phyloP scores from a whole-genome alignment of 805 yeast species.

The Zygotorulaspora florentina region DNA sequence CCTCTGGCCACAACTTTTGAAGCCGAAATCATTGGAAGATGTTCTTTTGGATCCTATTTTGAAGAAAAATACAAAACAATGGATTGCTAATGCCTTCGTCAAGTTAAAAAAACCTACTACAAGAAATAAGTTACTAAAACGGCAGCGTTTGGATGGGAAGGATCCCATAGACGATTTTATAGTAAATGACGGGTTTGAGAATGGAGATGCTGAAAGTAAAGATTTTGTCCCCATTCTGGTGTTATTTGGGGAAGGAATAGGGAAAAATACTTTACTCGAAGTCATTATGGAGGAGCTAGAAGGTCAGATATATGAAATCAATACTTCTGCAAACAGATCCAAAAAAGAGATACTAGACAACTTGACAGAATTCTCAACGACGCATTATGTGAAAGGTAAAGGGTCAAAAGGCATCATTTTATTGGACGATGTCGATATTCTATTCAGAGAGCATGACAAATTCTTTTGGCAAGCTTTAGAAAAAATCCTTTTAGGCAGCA shows the following conservation, averaged over 20 bases:
- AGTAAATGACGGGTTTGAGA: slow-evolving; percentile 30
- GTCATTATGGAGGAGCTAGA: slow-evolving; percentile 57
- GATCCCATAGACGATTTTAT: slow-evolving; percentile 36
- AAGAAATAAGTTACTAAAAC: slow-evolving; percentile 34
- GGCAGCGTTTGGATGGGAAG: slow-evolving; percentile 14
- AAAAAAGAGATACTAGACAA: slow-evolving; percentile 62
- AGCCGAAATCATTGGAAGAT: slow-evolving; percentile 31
- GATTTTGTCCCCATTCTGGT: slow-evolving; percentile 60
- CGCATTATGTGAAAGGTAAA: slow-evolving; percentile 63
- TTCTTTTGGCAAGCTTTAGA: slow-evolving; percentile 75
- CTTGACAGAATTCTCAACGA: slow-evolving; percentile 76
- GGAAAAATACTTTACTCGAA: slow-evolving; percentile 72
- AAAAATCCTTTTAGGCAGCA: slow-evolving; percentile 53
- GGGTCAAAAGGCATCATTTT: slow-evolving; percentile 60
- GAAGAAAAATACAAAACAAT: slow-evolving; percentile 23
- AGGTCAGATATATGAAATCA: slow-evolving; percentile 79
- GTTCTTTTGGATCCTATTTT: slow-evolving; percentile 28
- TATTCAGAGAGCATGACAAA: slow-evolving; percentile 70
- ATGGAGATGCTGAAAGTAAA: slow-evolving; percentile 20
- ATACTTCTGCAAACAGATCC: slow-evolving; percentile 68
- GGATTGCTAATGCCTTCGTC: slow-evolving; percentile 35
- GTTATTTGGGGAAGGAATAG: slow-evolving; percentile 68
- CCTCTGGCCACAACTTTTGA: slow-evolving; percentile 32
- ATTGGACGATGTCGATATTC: slow-evolving; percentile 79
- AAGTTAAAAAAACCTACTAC: slow-evolving; percentile 35